Percentiles rank a stretch among this genome's conserved stretches.
Conservation (phyloP, 2,329 filamentous ascomycete genomes). For the Rhynchosporium secalis region DNA sequence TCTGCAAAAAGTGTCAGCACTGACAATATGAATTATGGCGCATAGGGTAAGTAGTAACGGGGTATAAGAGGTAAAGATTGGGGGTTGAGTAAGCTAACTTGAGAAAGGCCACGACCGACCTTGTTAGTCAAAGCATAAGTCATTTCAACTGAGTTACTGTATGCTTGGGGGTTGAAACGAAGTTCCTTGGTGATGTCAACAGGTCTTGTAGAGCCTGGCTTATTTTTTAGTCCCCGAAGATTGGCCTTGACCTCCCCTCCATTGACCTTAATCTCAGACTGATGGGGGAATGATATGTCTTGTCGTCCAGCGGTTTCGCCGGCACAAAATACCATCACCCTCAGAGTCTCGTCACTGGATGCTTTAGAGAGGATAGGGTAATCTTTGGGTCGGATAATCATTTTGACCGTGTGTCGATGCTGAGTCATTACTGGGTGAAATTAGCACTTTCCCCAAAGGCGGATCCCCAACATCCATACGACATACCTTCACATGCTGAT, state of each 20-base stretch:
- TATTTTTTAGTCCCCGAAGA: slow-evolving; percentile 90
- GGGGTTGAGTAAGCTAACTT: slow-evolving; percentile 32
- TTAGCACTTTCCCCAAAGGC: slow-evolving; percentile 4
- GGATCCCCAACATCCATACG: neutral
- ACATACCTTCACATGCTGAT: slow-evolving; percentile 71
- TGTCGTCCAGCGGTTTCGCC: slow-evolving; percentile 61
- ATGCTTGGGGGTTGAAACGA: slow-evolving; percentile 60
- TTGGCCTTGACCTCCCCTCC: slow-evolving; percentile 88
- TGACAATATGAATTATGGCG: slow-evolving; percentile 20
- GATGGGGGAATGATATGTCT: slow-evolving; percentile 86
- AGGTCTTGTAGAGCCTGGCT: slow-evolving; percentile 89
- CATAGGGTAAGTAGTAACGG: slow-evolving; percentile 21
- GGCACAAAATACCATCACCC: slow-evolving; percentile 83
- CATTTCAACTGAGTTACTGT: slow-evolving; percentile 76
- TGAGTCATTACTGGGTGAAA: slow-evolving; percentile 36
- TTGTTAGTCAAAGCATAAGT: slow-evolving; percentile 92
- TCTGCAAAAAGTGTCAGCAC: slow-evolving; percentile 49
- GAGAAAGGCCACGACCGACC: slow-evolving; percentile 50
- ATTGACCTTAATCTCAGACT: slow-evolving; percentile 91
- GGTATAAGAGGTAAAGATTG: slow-evolving; percentile 21
- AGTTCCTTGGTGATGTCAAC: slow-evolving; percentile 84
- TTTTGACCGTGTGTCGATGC: slow-evolving; percentile 49
- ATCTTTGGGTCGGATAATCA: slow-evolving; percentile 58
- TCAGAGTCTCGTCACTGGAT: slow-evolving; percentile 43
- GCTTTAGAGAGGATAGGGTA: slow-evolving; percentile 40